Evolutionary conservation across 352 stramenopile genomes (phyloP).

Genomic region (Globisporangium barbulae): DNA sequence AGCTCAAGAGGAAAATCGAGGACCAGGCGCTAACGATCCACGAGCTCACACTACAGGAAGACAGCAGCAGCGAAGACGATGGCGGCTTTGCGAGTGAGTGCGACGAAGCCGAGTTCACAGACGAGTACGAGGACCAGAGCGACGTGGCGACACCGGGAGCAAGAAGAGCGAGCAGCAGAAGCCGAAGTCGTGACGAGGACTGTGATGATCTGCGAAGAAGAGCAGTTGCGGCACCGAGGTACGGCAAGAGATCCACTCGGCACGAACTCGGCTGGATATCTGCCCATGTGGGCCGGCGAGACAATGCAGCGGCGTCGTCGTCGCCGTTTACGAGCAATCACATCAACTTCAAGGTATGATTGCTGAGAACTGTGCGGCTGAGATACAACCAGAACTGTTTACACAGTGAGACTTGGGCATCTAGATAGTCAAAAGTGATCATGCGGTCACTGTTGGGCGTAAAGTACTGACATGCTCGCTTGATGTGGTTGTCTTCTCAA

Average conservation of each 20-base stretch:
- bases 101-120: constrained; percentile 14
- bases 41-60: constrained; percentile 74
- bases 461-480: neutral
- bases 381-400: neutral
- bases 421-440: neutral
- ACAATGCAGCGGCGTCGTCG: neutral
- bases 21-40: constrained; percentile 76
- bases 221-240: neutral
- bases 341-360: constrained; percentile 9
- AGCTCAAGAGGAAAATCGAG: constrained; percentile 42
- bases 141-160: neutral
- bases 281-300: neutral
- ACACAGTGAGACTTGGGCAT: neutral
- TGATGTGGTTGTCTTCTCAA: neutral
- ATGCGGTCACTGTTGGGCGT: neutral
- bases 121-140: neutral
- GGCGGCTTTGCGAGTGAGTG: constrained; percentile 19
- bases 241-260: neutral
- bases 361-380: neutral
- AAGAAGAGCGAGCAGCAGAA: constrained; percentile 2
- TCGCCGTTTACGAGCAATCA: neutral
- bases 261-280: constrained; percentile 1
- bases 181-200: neutral
- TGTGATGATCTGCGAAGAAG: constrained; percentile 3
- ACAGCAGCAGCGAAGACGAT: constrained; percentile 16